Percentiles rank a stretch among this genome's conserved stretches.
Evolutionary conservation across 2,329 filamentous ascomycete genomes (phyloP).

Genomic region (Geoglossum cookeanum): DNA sequence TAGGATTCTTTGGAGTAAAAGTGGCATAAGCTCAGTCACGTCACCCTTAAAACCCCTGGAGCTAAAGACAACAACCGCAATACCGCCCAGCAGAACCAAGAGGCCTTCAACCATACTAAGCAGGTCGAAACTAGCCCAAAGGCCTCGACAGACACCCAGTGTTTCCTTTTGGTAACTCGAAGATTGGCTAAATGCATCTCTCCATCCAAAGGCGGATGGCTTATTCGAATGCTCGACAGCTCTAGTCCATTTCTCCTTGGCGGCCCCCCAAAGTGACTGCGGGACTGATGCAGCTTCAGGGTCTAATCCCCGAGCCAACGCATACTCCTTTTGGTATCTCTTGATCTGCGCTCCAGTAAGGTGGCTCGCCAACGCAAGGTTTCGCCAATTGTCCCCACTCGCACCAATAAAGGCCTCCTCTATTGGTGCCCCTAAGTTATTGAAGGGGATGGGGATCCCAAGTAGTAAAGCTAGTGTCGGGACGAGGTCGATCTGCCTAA

Average conservation of each 20-base stretch:
- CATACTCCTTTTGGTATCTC: slow-evolving; percentile 74
- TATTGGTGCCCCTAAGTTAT: slow-evolving; percentile 83
- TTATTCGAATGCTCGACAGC: slow-evolving; percentile 22
- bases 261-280: slow-evolving; percentile 37
- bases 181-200: slow-evolving; percentile 35
- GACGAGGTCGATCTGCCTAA: slow-evolving; percentile 81
- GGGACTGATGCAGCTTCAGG: slow-evolving; percentile 37
- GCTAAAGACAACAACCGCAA: slow-evolving; percentile 55
- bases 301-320: slow-evolving; percentile 48
- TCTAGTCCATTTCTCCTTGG: slow-evolving; percentile 32
- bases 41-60: slow-evolving; percentile 37
- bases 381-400: slow-evolving; percentile 51
- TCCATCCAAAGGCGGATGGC: slow-evolving; percentile 14
- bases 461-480: slow-evolving; percentile 76
- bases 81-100: slow-evolving; percentile 44
- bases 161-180: slow-evolving; percentile 60
- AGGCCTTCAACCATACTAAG: slow-evolving; percentile 71
- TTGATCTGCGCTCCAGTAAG: slow-evolving; percentile 71
- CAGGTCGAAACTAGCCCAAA: slow-evolving; percentile 89
- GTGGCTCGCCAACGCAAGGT: slow-evolving; percentile 57
- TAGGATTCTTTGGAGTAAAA: slow-evolving; percentile 31
- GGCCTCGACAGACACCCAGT: slow-evolving; percentile 54
- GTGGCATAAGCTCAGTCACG: slow-evolving; percentile 31
- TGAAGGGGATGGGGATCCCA: slow-evolving; percentile 86
- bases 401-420: slow-evolving; percentile 74